phyloP scores from a whole-genome alignment of 2,329 filamentous ascomycete species.

The Tolypocladium endophyticum region DNA sequence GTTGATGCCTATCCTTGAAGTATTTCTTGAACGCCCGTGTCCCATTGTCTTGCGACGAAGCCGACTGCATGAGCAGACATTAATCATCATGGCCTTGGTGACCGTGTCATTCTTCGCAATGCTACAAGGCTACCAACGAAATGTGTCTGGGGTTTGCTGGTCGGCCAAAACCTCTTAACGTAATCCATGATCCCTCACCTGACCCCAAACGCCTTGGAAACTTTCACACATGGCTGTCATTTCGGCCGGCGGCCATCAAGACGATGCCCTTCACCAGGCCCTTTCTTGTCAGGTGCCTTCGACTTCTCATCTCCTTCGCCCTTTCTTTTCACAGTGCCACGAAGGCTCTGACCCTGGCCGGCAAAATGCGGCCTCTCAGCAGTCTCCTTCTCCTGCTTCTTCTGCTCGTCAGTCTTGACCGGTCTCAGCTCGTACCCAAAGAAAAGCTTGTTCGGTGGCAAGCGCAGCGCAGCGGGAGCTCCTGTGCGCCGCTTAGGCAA shows the following conservation, averaged over 20 bases:
- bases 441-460: slow-evolving; percentile 86
- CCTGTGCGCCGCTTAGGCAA: slow-evolving; percentile 45
- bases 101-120: background rate
- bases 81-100: background rate
- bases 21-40: background rate
- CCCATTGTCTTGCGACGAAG: background rate
- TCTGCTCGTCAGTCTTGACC: slow-evolving; percentile 66
- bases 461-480: slow-evolving; percentile 74
- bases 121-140: background rate
- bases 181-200: background rate
- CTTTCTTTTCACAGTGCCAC: slow-evolving; percentile 63
- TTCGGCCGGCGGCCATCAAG: slow-evolving; percentile 30
- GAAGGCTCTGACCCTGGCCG: slow-evolving; percentile 74
- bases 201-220: slow-evolving; percentile 12
- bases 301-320: slow-evolving; percentile 36
- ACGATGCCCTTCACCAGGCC: slow-evolving; percentile 29
- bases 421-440: slow-evolving; percentile 93
- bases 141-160: background rate
- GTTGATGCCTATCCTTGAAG: background rate
- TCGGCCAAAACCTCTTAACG: background rate
- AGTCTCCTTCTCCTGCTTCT: slow-evolving; percentile 54
- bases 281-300: slow-evolving; percentile 37
- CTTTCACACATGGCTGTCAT: slow-evolving; percentile 1
- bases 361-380: slow-evolving; percentile 64
- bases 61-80: background rate